These are phyloP conservation scores for Ophiosphaerella herpotricha DNA, from an alignment of 2,329 filamentous ascomycete species.

Conservation along the genomic window DNA sequence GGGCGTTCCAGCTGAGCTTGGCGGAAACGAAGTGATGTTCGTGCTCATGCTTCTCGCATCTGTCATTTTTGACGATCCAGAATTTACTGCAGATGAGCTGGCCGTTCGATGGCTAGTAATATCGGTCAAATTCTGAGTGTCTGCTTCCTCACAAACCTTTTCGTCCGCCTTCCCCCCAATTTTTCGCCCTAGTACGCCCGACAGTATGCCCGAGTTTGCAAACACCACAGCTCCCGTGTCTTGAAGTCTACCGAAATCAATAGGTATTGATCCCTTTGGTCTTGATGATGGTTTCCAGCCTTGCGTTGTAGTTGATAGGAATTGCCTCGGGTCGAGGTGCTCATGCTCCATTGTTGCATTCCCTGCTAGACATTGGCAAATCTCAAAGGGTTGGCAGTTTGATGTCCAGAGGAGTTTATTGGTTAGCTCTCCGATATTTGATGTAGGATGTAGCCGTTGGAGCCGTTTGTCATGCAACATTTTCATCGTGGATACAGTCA, in stretches of 20 bases:
- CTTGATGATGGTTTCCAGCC: background rate
- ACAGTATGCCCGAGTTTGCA: background rate
- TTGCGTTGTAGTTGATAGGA: background rate
- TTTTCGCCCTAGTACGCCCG: background rate
- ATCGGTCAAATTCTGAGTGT: background rate
- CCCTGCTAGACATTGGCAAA: background rate
- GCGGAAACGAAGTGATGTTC: too few relatives aligned
- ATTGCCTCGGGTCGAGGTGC: constrained; percentile 1
- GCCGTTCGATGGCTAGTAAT: background rate
- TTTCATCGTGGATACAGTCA: constrained; percentile 2
- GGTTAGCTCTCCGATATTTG: background rate
- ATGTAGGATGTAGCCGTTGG: background rate
- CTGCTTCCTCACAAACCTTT: background rate
- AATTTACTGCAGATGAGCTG: background rate
- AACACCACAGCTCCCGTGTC: constrained; percentile 2
- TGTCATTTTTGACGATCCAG: background rate
- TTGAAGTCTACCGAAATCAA: background rate
- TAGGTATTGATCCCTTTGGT: background rate
- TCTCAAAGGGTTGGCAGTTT: background rate
- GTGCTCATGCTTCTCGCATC: too few relatives aligned
- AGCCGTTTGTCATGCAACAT: constrained; percentile 4
- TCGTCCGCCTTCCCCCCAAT: background rate
- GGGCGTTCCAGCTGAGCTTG: too few relatives aligned
- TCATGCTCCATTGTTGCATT: background rate
- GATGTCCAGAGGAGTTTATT: constrained; percentile 1